Percentiles rank a stretch among this genome's conserved stretches.
Evolutionary conservation across 1,284 basidiomycete genomes (phyloP).

Genomic region (Austropuccinia psidii): DNA sequence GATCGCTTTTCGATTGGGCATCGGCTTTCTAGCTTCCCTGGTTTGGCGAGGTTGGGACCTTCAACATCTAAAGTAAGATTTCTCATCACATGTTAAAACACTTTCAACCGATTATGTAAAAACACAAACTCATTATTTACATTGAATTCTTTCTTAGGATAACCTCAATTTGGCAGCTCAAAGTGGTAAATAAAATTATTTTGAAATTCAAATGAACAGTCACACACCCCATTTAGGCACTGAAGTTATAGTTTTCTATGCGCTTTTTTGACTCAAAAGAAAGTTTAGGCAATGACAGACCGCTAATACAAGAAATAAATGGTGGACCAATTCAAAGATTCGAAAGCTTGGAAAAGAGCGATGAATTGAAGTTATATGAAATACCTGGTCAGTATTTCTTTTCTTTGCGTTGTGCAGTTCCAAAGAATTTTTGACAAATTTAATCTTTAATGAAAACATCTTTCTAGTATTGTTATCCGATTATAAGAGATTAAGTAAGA

Average conservation of each 20-base stretch:
- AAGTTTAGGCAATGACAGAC: too few relatives aligned
- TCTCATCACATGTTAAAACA: background rate
- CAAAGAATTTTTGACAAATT: background rate
- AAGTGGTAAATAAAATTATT: too few relatives aligned
- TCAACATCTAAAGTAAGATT: background rate
- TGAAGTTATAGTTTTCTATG: background rate
- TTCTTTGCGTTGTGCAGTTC: background rate
- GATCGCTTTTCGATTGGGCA: constrained; percentile 2
- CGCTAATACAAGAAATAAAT: too few relatives aligned
- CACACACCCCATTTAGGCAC: too few relatives aligned
- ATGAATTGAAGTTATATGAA: constrained; percentile 8
- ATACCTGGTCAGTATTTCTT: constrained; percentile 6
- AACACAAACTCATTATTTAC: background rate
- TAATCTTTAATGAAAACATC: background rate
- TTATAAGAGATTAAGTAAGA: constrained; percentile 22
- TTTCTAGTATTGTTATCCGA: constrained; percentile 16
- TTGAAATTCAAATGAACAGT: too few relatives aligned
- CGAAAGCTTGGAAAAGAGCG: constrained; percentile 10
- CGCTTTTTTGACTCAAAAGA: too few relatives aligned
- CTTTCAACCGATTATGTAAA: background rate
- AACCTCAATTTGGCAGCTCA: too few relatives aligned
- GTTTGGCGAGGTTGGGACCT: background rate
- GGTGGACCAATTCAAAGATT: constrained; percentile 22
- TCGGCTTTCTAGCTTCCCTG: constrained; percentile 12
- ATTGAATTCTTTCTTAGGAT: background rate